Base-by-base conservation (phyloP, 441 rosid species). In the Francoa sonchifolia region DNA sequence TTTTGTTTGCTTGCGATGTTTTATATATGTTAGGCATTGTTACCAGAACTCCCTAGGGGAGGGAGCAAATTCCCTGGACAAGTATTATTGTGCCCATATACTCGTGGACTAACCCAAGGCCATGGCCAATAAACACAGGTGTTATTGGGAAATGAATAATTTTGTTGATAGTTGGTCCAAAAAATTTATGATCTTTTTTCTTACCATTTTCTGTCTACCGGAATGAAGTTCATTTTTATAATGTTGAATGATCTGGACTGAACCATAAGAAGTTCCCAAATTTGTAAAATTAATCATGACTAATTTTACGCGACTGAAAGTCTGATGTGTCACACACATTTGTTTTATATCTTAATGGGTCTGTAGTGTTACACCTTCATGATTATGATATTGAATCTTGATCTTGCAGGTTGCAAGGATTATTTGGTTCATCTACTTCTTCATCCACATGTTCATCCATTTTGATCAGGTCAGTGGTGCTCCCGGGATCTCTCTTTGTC, bases 341-440 rank as follows among this genome's bases (percentile, higher is more conserved):
- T 25, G 5, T 25, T 25, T 25, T 25, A 1, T 1, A n/a, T n/a
- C n/a, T n/a, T n/a, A n/a, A n/a, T n/a, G n/a, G n/a, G n/a, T n/a
- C n/a, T n/a, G n/a, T n/a, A n/a, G n/a, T n/a, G n/a, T n/a, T n/a
- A n/a, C n/a, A n/a, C n/a, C n/a, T n/a, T n/a, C n/a, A 13, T 35
- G 19, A 30, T 17, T 5, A 9, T 57, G 44, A 56, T 41, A 44
- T 20, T 29, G 21, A 33, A 18, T 43, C 12, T 12, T 48, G 30
- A 20, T 27, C 16, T 41, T 57, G 52, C 41, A 85, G 96, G 71
- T 63, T 13, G 93, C 86, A n/a, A 74, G 93, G 76, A 56, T 81
- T 56, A 16, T 82, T 44, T 52, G 78, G 55, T 85, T 85, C 62
- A 54, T 79, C 64, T 65, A 55, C 70, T 73, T 76, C 60, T 82